Evolutionary conservation across 345 rosid species (phyloP).

Genomic region (Microcos paniculata): DNA sequence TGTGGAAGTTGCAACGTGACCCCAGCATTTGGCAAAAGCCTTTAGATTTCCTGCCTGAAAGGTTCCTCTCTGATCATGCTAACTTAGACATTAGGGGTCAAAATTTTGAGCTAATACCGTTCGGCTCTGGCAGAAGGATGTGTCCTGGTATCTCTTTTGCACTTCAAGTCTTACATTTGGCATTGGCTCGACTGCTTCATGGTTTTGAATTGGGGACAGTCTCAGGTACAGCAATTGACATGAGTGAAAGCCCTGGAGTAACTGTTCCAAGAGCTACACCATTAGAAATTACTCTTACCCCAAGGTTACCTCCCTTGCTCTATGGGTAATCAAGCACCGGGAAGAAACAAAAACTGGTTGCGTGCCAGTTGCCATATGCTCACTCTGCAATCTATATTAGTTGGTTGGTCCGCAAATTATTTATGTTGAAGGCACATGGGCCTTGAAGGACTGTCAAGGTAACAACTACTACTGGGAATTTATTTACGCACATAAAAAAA

Average conservation of each 20-base stretch:
- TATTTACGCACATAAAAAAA: too few species aligned
- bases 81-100: constrained; percentile 39
- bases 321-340: not conserved
- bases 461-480: too few species aligned
- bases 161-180: constrained; percentile 33
- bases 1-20: constrained; percentile 58
- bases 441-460: too few species aligned
- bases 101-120: constrained; percentile 46
- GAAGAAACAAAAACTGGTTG: too few species aligned
- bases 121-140: constrained; percentile 52
- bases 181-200: constrained; percentile 45
- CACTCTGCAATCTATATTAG: too few species aligned
- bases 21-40: constrained; percentile 39
- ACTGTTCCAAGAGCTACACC: constrained; percentile 48
- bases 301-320: constrained; percentile 31
- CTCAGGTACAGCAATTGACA: constrained; percentile 26
- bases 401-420: too few species aligned
- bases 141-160: constrained; percentile 51
- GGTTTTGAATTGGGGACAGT: constrained; percentile 35
- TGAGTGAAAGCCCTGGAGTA: constrained; percentile 42
- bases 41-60: constrained; percentile 44
- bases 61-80: constrained; percentile 41
- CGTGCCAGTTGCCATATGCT: too few species aligned
- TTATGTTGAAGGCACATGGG: too few species aligned
- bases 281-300: constrained; percentile 38